Conservation (phyloP, 371 early-diverging fungal genomes). For the Amoeboaphelidium occidentale region DNA sequence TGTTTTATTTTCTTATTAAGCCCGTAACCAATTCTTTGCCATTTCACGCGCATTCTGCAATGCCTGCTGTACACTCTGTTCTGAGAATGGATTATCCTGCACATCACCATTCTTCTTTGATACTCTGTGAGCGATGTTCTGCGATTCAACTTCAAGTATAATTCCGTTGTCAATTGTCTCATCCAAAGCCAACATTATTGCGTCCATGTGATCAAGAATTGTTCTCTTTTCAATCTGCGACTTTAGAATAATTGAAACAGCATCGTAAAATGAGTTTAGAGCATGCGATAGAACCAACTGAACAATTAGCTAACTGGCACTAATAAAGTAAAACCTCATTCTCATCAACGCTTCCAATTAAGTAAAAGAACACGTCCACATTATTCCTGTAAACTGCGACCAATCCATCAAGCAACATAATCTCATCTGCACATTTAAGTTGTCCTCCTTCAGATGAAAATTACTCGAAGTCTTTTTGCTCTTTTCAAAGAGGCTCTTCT, state of each 20-base stretch:
- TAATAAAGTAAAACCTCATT: slow-evolving; percentile 33
- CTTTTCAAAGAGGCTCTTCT: slow-evolving; percentile 71
- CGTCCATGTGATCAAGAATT: slow-evolving; percentile 68
- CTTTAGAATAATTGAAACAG: slow-evolving; percentile 56
- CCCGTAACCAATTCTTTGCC: too few relatives aligned
- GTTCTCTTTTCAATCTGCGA: slow-evolving; percentile 74
- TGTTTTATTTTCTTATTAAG: too few relatives aligned
- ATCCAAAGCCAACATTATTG: slow-evolving; percentile 70
- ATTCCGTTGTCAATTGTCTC: slow-evolving; percentile 83
- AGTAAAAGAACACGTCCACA: slow-evolving; percentile 66
- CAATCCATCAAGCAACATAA: slow-evolving; percentile 69
- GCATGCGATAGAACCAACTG: slow-evolving; percentile 50
- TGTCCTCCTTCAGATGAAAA: background rate
- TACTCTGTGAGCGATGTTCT: slow-evolving; percentile 65
- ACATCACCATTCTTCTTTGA: slow-evolving; percentile 55
- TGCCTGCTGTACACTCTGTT: too few relatives aligned
- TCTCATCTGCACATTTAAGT: slow-evolving; percentile 27
- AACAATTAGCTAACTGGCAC: too few relatives aligned
- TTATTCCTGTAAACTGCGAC: slow-evolving; percentile 59
- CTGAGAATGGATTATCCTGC: slow-evolving; percentile 51
- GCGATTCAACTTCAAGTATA: slow-evolving; percentile 68
- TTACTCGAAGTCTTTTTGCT: slow-evolving; percentile 21
- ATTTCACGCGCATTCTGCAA: too few relatives aligned
- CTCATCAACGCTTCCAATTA: slow-evolving; percentile 72
- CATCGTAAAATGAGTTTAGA: slow-evolving; percentile 57